Percentiles rank a stretch among this genome's conserved stretches.
phyloP scores from a whole-genome alignment of 768 basidiomycete genomes.

The Tephrocybe sp. region DNA sequence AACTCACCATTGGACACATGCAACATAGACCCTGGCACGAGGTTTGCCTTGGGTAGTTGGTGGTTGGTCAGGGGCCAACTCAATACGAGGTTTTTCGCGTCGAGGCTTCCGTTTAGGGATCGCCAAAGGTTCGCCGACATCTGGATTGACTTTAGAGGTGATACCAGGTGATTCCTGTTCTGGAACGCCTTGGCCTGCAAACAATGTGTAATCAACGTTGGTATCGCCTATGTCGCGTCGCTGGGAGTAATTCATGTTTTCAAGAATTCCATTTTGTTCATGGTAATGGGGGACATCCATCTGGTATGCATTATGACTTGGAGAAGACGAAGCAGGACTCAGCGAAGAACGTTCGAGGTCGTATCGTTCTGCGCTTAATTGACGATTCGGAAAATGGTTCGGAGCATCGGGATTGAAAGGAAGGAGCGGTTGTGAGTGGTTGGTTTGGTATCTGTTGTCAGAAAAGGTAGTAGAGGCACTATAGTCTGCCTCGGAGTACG shows the following conservation, averaged over 20 bases:
- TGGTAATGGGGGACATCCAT: neutral
- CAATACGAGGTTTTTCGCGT: constrained; percentile 57
- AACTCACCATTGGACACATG: constrained; percentile 72
- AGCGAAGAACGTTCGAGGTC: too few relatives aligned
- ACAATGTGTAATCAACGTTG: neutral
- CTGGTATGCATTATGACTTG: neutral
- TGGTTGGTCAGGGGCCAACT: constrained; percentile 73
- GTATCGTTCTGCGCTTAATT: constrained; percentile 8
- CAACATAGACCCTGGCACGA: constrained; percentile 72
- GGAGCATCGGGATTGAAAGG: constrained; percentile 2
- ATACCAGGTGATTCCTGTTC: neutral
- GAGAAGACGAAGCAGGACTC: neutral
- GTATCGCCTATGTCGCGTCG: constrained; percentile 10
- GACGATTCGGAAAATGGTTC: constrained; percentile 4
- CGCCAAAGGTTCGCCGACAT: neutral
- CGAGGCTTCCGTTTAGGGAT: constrained; percentile 38
- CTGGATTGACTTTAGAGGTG: neutral
- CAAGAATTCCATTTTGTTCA: neutral
- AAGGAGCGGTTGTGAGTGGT: constrained; percentile 3
- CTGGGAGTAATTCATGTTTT: neutral
- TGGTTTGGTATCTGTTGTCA: neutral
- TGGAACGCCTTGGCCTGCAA: neutral
- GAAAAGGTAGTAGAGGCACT: neutral
- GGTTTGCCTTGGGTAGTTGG: constrained; percentile 80
- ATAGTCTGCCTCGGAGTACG: constrained; percentile 2